A percentile compares a stretch with the other conserved stretches of the same genome.
phyloP scores from a whole-genome alignment of 2,329 filamentous ascomycete genomes.

The Diaporthe vexans region DNA sequence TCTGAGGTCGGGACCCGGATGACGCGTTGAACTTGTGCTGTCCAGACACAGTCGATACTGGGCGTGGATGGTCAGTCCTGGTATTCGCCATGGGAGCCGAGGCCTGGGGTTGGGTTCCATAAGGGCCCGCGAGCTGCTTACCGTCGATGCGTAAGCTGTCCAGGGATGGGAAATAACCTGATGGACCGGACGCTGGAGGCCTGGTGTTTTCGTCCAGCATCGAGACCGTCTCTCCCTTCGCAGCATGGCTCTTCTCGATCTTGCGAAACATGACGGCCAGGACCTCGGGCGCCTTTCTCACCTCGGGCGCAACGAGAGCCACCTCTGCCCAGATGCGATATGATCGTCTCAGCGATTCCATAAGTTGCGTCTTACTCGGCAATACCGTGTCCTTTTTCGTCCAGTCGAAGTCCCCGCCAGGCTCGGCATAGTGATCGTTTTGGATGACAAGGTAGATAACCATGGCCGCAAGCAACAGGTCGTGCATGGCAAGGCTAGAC shows the following conservation, averaged over 20 bases:
- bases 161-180: slow-evolving; percentile 2
- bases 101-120: neutral
- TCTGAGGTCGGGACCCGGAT: neutral
- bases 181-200: neutral
- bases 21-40: neutral
- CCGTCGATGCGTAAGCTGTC: slow-evolving; percentile 23
- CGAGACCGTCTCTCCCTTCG: slow-evolving; percentile 20
- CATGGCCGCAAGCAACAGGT: slow-evolving; percentile 74
- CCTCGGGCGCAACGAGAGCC: slow-evolving; percentile 53
- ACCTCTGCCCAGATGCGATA: slow-evolving; percentile 60
- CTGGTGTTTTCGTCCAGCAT: neutral
- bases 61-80: slow-evolving; percentile 2
- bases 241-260: slow-evolving; percentile 45
- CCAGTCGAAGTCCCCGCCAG: slow-evolving; percentile 52
- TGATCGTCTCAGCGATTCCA: slow-evolving; percentile 58
- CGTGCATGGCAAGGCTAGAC: slow-evolving; percentile 69
- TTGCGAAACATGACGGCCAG: slow-evolving; percentile 61
- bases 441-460: slow-evolving; percentile 68
- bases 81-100: neutral
- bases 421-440: slow-evolving; percentile 57
- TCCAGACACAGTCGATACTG: neutral
- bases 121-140: neutral
- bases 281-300: slow-evolving; percentile 61
- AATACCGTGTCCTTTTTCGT: slow-evolving; percentile 49
- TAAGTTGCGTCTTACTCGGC: slow-evolving; percentile 56